Evolutionary conservation across 257 asterid genomes (phyloP).

Genomic region (Ophiorrhiza pumila): DNA sequence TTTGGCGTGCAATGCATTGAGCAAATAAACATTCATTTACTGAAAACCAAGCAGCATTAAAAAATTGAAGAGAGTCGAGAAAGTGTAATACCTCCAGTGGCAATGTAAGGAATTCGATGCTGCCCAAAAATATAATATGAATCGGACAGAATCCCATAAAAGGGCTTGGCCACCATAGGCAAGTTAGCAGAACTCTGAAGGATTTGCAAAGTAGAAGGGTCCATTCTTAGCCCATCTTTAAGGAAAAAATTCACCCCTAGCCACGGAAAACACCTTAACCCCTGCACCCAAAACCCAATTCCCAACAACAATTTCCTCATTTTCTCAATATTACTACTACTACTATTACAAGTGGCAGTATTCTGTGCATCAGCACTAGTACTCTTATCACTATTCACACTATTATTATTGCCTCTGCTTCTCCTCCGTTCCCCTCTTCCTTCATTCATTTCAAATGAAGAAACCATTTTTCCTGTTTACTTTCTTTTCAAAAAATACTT

Average conservation of each 20-base stretch:
- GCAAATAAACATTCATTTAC: neutral
- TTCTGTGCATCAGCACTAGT: neutral
- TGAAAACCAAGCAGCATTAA: neutral
- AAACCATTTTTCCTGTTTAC: constrained; percentile 9
- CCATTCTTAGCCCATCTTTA: constrained; percentile 77
- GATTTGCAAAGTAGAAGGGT: constrained; percentile 83
- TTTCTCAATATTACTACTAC: constrained; percentile 10
- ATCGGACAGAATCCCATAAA: constrained; percentile 82
- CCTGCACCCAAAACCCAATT: constrained; percentile 85
- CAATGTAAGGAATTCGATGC: constrained; percentile 92
- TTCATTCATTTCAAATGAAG: constrained; percentile 18
- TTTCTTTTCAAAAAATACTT: neutral
- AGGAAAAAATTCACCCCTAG: constrained; percentile 87
- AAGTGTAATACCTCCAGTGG: constrained; percentile 59
- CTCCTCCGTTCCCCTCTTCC: constrained; percentile 21
- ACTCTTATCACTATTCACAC: neutral
- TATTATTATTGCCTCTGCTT: constrained; percentile 11
- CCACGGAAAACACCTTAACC: constrained; percentile 95
- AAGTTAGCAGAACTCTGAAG: constrained; percentile 85
- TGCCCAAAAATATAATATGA: constrained; percentile 78
- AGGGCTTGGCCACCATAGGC: constrained; percentile 96
- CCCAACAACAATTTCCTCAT: constrained; percentile 70
- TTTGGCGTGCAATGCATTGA: neutral
- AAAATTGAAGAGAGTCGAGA: neutral
- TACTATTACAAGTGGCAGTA: neutral